Base-by-base conservation (phyloP, 2,329 filamentous ascomycete genomes). In the Beauveria medogensis region DNA sequence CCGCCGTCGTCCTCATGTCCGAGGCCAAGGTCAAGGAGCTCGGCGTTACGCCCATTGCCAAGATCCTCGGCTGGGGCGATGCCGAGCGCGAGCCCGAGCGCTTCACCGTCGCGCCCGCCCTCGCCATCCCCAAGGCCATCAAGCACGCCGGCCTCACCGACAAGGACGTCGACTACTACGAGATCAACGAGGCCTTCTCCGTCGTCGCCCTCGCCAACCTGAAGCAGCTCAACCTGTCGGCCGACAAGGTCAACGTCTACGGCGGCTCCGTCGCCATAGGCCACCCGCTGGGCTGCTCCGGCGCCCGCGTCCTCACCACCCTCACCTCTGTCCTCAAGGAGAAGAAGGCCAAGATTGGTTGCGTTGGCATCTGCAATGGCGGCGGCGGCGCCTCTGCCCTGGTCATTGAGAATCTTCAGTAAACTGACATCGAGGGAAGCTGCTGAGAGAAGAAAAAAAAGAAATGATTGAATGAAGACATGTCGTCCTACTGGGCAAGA, bases 121-220 rank as follows among this genome's bases (percentile, higher is more conserved):
- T 97, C 61, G 94, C 94, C 66, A 95, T 99, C 69, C 94, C 94
- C 74, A 99, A 97, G 82, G 94, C 94, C 62, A 85, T 99, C 71
- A 92, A 93, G 82, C 93, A 99, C 77, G 94, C 94, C 64, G 90
- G 90, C 64, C 78, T 99, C 64, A 83, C 85, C 61, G 82, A 87
- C 67, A 85, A 88, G 65, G 82, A 90, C 63, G 82, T 99, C 62
- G 93, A 97, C 71, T 94, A 86, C 68, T 99, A 94, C 75, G 94
- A 99, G 82, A 97, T 99, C 82, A 99, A 99, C 81, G 94, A 99
- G 82, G 94, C 94, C 47, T 99, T 99, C 82, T 94, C 90, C 65
- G 94, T 96, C 55, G 94, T 99, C 65, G 91, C 94, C 44, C 83
- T 99, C 57, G 92, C 94, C 67, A 99, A 99, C 81, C 86, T 96